Evolutionary conservation across 2,329 filamentous ascomycete species (phyloP).

Genomic region (Fusarium metavorans): DNA sequence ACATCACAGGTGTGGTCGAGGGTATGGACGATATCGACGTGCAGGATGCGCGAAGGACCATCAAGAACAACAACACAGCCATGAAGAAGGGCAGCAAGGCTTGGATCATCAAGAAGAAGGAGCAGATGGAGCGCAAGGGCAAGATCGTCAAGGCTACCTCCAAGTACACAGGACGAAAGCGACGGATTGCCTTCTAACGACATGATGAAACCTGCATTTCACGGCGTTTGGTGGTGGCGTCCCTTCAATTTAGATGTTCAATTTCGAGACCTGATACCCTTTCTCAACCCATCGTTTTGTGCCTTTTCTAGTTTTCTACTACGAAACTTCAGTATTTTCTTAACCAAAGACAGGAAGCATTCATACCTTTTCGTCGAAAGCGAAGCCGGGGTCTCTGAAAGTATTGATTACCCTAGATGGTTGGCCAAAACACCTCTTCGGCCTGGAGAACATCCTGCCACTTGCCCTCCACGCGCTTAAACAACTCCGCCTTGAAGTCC

Average conservation of each 20-base stretch:
- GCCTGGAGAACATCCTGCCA: conserved; percentile 66
- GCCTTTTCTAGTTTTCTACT: too few relatives aligned
- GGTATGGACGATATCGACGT: conserved; percentile 92
- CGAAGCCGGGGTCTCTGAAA: background rate
- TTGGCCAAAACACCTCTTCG: conserved; percentile 71
- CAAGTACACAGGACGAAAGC: conserved; percentile 93
- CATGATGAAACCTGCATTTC: conserved; percentile 42
- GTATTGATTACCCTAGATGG: conserved; percentile 8
- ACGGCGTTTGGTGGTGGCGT: conserved; percentile 45
- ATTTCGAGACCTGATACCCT: conserved; percentile 39
- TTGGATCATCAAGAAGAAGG: conserved; percentile 89
- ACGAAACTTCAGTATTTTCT: too few relatives aligned
- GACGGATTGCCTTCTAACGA: conserved; percentile 78
- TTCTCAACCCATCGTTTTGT: conserved; percentile 3
- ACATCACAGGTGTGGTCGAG: conserved; percentile 90
- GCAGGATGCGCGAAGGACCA: conserved; percentile 72
- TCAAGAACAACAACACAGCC: conserved; percentile 60
- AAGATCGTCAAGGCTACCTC: conserved; percentile 93
- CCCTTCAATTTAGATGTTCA: conserved; percentile 36
- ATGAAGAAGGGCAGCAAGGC: conserved; percentile 85
- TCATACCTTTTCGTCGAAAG: background rate
- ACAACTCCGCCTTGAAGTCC: conserved; percentile 45
- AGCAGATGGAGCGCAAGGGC: conserved; percentile 93
- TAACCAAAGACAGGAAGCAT: background rate
- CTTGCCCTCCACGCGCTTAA: conserved; percentile 56